Conservation (phyloP, 345 rosid genomes). For the Dipteronia sinensis region DNA sequence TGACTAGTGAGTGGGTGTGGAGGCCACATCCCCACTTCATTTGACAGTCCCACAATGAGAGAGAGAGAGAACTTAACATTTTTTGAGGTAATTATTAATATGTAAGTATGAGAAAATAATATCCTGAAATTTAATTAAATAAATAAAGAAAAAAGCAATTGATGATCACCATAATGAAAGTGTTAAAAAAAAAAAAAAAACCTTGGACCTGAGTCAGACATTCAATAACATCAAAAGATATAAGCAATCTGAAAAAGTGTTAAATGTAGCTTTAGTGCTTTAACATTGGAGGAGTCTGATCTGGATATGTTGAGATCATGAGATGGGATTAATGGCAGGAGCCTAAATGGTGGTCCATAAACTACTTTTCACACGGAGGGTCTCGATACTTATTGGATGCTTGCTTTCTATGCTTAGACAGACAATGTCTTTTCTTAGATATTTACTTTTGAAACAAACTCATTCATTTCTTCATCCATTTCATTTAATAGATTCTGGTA, state of each 20-base stretch:
- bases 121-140: background rate
- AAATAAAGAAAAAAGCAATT: too few species aligned
- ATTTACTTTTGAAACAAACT: conserved; percentile 30
- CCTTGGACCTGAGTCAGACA: conserved; percentile 21
- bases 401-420: conserved; percentile 36
- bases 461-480: conserved; percentile 23
- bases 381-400: conserved; percentile 26
- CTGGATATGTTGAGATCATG: conserved; percentile 12
- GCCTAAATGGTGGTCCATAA: conserved; percentile 48
- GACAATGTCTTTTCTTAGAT: conserved; percentile 43
- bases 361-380: conserved; percentile 33
- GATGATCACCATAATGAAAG: background rate
- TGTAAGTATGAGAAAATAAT: background rate
- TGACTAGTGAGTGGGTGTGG: background rate
- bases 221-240: conserved; percentile 24
- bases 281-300: conserved; percentile 29
- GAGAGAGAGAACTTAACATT: background rate
- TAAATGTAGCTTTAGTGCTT: conserved; percentile 29
- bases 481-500: conserved; percentile 7
- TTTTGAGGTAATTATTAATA: background rate
- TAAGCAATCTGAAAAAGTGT: conserved; percentile 32
- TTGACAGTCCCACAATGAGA: background rate
- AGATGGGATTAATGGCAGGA: conserved; percentile 13
- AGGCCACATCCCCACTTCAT: conserved; percentile 33
- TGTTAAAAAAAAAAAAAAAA: conserved; percentile 3